A percentile compares a stretch with the other conserved stretches of the same genome.
Evolutionary conservation across 768 basidiomycete genomes (phyloP).

Genomic region (Candolleomyces eurysporus): DNA sequence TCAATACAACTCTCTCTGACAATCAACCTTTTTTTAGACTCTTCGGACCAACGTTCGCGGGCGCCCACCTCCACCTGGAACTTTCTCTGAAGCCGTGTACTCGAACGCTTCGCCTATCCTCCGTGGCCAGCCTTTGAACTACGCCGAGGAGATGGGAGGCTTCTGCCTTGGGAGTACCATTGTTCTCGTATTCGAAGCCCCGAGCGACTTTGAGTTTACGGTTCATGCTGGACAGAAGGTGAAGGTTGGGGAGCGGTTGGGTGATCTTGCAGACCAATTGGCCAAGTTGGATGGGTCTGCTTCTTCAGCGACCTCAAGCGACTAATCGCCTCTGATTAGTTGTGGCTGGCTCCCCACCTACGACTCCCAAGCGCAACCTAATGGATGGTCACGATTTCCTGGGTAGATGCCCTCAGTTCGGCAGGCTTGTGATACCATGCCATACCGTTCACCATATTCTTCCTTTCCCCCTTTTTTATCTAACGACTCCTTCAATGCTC

Average conservation of each 20-base stretch:
- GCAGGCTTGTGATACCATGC: too few species aligned
- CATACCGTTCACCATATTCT: too few species aligned
- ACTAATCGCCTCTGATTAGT: too few species aligned
- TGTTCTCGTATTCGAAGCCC: conserved; percentile 96
- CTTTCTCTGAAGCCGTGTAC: conserved; percentile 92
- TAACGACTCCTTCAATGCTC: too few species aligned
- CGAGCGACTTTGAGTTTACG: conserved; percentile 73
- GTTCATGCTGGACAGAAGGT: conserved; percentile 81
- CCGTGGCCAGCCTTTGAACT: conserved; percentile 80
- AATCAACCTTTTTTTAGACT: conserved; percentile 40
- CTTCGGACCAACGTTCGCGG: conserved; percentile 88
- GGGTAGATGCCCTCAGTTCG: too few species aligned
- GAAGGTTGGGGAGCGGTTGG: conserved; percentile 81
- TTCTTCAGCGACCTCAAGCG: too few species aligned
- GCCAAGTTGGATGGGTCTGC: conserved; percentile 18
- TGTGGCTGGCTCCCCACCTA: too few species aligned
- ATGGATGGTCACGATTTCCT: too few species aligned
- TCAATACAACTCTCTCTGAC: background rate
- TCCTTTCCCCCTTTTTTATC: too few species aligned
- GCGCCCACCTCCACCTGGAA: conserved; percentile 71
- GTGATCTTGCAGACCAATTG: conserved; percentile 45
- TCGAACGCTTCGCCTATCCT: conserved; percentile 78
- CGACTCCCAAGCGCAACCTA: too few species aligned
- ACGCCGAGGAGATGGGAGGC: conserved; percentile 96
- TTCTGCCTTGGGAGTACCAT: conserved; percentile 95